A percentile compares a stretch with the other conserved stretches of the same genome.
phyloP scores from a whole-genome alignment of 78 protist genomes.

The Monosiga brevicollis region DNA sequence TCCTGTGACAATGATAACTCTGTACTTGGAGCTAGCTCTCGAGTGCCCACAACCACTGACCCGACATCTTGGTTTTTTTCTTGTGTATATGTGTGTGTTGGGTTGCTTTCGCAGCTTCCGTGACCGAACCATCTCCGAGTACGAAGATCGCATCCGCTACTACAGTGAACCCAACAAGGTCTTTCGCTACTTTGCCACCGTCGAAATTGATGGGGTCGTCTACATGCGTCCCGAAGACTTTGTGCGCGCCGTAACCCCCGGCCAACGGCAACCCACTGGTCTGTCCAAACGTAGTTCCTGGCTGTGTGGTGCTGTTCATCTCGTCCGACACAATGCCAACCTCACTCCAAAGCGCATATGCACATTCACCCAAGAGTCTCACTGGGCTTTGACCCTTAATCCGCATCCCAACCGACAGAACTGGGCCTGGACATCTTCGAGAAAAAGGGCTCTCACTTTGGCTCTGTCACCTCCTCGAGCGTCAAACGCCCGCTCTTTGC shows the following conservation, averaged over 20 bases:
- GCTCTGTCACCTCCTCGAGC: neutral
- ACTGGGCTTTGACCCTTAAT: too few species aligned
- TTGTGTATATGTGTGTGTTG: neutral
- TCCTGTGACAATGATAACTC: too few species aligned
- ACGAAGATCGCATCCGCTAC: neutral
- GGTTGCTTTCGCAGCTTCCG: neutral
- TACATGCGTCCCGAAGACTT: neutral
- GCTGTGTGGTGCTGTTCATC: neutral
- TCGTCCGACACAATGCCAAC: too few species aligned
- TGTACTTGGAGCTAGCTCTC: too few species aligned
- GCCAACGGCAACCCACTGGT: constrained; percentile 3
- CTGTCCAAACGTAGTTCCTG: neutral
- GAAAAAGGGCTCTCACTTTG: neutral
- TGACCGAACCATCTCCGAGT: neutral
- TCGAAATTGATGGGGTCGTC: neutral
- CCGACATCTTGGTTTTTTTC: neutral
- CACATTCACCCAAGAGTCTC: too few species aligned
- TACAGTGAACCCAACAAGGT: neutral
- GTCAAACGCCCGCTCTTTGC: neutral
- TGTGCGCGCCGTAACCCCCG: neutral
- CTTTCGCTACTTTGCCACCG: constrained; percentile 1
- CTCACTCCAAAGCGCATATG: too few species aligned
- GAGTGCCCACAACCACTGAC: too few species aligned
- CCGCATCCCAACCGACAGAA: too few species aligned
- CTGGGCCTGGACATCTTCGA: neutral